Percentiles rank a stretch among this genome's conserved stretches.
Evolutionary conservation across 768 basidiomycete species (phyloP).

Genomic region (Serendipita vermifera): DNA sequence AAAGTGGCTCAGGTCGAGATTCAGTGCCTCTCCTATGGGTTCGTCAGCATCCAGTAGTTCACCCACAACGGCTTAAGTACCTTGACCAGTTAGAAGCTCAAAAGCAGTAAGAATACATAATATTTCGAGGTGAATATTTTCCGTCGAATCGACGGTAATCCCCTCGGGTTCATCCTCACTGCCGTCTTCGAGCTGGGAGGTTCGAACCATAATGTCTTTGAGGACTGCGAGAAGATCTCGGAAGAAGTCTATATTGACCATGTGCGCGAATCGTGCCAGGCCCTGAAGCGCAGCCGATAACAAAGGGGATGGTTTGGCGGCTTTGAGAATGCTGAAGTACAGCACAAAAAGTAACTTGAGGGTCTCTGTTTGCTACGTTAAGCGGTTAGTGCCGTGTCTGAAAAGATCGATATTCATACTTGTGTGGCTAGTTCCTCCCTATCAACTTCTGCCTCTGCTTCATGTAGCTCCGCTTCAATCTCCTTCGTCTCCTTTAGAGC

Average conservation of each 20-base stretch:
- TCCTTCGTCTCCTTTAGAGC: constrained; percentile 75
- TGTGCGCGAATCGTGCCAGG: constrained; percentile 84
- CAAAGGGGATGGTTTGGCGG: constrained; percentile 60
- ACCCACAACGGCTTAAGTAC: constrained; percentile 24
- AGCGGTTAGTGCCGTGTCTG: neutral
- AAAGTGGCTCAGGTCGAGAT: constrained; percentile 88
- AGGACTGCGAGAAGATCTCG: constrained; percentile 83
- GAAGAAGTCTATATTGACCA: constrained; percentile 98
- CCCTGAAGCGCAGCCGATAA: constrained; percentile 82
- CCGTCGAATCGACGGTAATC: constrained; percentile 27
- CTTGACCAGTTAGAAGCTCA: constrained; percentile 92
- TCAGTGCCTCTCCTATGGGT: constrained; percentile 78
- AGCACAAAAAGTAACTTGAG: constrained; percentile 92
- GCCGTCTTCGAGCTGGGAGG: neutral
- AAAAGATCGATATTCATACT: constrained; percentile 36
- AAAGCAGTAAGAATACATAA: constrained; percentile 94
- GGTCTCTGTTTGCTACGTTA: constrained; percentile 83
- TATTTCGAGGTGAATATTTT: constrained; percentile 43
- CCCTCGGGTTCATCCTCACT: constrained; percentile 28
- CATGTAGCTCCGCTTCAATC: constrained; percentile 82
- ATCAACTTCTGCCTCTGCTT: constrained; percentile 89
- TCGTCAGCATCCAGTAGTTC: constrained; percentile 9
- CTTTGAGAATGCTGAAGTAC: constrained; percentile 93
- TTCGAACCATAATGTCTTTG: constrained; percentile 56
- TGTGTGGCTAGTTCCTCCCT: constrained; percentile 73